Conservation (phyloP, 306 rosid species). For the Dryas octopetala region DNA sequence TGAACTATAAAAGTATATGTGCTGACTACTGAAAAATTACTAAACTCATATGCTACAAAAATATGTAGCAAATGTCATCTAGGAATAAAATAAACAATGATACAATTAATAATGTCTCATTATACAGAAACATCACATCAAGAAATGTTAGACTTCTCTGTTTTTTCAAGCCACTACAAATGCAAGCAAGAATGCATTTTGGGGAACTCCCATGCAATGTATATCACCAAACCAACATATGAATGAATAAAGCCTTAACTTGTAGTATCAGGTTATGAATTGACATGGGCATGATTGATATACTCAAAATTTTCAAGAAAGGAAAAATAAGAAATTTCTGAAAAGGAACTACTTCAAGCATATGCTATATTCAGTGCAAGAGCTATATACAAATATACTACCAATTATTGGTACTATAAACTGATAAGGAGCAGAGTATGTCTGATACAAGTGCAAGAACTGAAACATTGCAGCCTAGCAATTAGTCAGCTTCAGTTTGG, state of each 20-base stretch:
- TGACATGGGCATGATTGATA: background rate
- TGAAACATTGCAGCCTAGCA: too few relatives aligned
- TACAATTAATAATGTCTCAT: background rate
- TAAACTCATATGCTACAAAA: background rate
- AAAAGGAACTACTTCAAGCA: background rate
- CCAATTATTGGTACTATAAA: too few relatives aligned
- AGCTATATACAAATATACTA: too few relatives aligned
- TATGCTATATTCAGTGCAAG: too few relatives aligned
- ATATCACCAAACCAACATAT: background rate
- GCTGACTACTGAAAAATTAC: background rate
- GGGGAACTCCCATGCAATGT: background rate
- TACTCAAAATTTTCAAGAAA: background rate
- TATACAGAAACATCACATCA: background rate
- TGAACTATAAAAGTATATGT: background rate
- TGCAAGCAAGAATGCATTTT: background rate
- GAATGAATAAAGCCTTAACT: background rate
- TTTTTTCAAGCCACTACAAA: background rate
- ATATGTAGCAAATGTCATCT: background rate
- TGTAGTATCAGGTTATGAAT: background rate
- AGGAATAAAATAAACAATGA: background rate
- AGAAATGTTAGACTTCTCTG: background rate
- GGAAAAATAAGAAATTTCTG: background rate
- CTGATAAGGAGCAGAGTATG: too few relatives aligned
- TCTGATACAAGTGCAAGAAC: too few relatives aligned
- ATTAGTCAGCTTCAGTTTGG: too few relatives aligned